A percentile compares a stretch with the other conserved stretches of the same genome.
phyloP scores from a whole-genome alignment of 129 eudicot species.

The Solidago caesia region DNA sequence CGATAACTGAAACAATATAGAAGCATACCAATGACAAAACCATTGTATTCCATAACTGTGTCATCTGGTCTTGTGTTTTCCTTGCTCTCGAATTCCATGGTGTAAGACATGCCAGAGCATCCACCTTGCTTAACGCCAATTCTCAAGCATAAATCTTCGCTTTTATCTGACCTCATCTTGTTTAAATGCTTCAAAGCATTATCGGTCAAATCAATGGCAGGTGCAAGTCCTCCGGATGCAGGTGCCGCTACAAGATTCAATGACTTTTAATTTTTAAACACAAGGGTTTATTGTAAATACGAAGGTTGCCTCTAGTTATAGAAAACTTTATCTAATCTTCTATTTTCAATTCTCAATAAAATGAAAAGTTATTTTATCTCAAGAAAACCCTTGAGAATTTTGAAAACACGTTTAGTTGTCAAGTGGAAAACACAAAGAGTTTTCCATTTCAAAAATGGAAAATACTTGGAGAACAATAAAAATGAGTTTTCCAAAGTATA shows the following conservation, averaged over 20 bases:
- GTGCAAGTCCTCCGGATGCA: conserved; percentile 73
- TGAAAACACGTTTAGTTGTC: no score
- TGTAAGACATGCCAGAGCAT: conserved; percentile 98
- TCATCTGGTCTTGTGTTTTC: conserved; percentile 83
- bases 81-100: conserved; percentile 93
- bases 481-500: no score
- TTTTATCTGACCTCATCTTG: conserved; percentile 76
- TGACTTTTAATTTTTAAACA: neutral
- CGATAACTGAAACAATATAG: neutral
- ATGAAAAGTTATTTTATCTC: no score
- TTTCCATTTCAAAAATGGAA: no score
- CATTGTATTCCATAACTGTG: conserved; percentile 81
- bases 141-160: conserved; percentile 79
- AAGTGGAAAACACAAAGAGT: no score
- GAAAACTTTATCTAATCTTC: no score
- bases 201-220: conserved; percentile 86
- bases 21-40: conserved; percentile 79
- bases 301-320: no score
- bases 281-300: neutral
- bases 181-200: conserved; percentile 80
- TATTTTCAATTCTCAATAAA: no score
- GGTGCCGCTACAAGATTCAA: conserved; percentile 55
- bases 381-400: no score
- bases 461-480: no score
- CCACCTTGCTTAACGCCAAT: conserved; percentile 99